These are phyloP conservation scores for Teratosphaeria gauchensis DNA, from an alignment of 2,329 filamentous ascomycete genomes.

Conservation along the genomic window DNA sequence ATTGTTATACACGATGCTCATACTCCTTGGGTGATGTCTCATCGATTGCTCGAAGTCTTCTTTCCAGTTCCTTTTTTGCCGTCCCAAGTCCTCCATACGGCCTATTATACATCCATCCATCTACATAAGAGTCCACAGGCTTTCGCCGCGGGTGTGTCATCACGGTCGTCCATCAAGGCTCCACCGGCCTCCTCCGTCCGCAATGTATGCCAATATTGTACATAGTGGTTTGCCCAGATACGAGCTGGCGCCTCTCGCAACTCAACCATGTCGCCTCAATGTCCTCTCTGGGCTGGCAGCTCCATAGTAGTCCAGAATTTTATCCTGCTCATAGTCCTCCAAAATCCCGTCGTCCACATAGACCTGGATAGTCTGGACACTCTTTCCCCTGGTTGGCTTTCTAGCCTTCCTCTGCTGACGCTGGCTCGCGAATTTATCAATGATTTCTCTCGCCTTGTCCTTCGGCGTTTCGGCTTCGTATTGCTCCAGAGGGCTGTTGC, in stretches of 20 bases:
- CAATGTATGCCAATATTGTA: no score
- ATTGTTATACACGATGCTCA: no score
- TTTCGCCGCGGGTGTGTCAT: no score
- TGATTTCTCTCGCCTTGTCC: background rate
- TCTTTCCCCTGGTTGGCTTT: slow-evolving; percentile 1
- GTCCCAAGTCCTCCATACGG: no score
- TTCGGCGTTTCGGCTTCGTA: background rate
- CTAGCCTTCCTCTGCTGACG: background rate
- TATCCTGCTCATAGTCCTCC: slow-evolving; percentile 5
- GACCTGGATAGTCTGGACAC: slow-evolving; percentile 17
- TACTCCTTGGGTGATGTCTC: no score
- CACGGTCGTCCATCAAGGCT: no score
- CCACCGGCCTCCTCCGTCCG: no score
- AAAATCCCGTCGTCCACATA: slow-evolving; percentile 15
- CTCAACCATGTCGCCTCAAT: background rate
- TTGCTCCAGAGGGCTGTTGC: background rate
- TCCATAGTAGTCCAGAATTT: background rate
- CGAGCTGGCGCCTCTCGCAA: background rate
- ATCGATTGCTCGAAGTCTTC: no score
- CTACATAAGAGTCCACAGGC: no score
- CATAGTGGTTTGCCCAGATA: background rate
- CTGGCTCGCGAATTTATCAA: background rate
- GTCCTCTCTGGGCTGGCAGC: background rate
- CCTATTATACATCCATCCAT: no score
- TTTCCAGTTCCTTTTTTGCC: no score